These are phyloP conservation scores for Hypomyces perniciosus DNA, from an alignment of 2,329 filamentous ascomycete species.

Conservation along the genomic window DNA sequence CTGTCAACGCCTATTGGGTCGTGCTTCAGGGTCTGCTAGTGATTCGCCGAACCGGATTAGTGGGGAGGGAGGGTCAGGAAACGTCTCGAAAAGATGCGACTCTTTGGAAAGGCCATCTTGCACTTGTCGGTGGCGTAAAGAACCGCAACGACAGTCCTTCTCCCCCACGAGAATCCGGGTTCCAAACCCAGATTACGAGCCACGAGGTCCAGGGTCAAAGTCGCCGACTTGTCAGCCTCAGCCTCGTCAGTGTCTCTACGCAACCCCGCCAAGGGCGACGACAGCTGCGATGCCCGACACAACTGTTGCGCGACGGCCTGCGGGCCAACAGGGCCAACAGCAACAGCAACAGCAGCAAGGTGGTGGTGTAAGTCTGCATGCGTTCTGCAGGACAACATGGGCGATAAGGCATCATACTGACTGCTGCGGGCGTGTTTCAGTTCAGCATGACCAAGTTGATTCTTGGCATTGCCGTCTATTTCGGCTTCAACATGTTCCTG, in stretches of 20 bases:
- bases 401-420: neutral
- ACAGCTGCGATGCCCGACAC: slow-evolving; percentile 21
- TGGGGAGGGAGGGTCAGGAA: neutral
- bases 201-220: neutral
- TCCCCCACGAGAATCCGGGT: neutral
- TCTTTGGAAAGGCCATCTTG: slow-evolving; percentile 4
- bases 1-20: neutral
- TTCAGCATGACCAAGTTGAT: slow-evolving; percentile 41
- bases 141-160: neutral
- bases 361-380: slow-evolving; percentile 21
- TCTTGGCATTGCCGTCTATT: slow-evolving; percentile 49
- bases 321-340: slow-evolving; percentile 21
- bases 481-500: slow-evolving; percentile 54
- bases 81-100: neutral
- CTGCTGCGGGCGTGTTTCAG: slow-evolving; percentile 17
- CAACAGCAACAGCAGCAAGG: slow-evolving; percentile 14
- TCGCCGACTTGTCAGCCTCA: neutral
- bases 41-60: slow-evolving; percentile 8
- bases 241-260: slow-evolving; percentile 1
- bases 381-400: neutral
- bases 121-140: slow-evolving; percentile 3
- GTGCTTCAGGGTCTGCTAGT: slow-evolving; percentile 4
- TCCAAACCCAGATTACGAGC: neutral
- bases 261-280: neutral
- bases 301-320: slow-evolving; percentile 19